phyloP scores from a whole-genome alignment of 78 protist species.

The Dictyostelium firmibasis region DNA sequence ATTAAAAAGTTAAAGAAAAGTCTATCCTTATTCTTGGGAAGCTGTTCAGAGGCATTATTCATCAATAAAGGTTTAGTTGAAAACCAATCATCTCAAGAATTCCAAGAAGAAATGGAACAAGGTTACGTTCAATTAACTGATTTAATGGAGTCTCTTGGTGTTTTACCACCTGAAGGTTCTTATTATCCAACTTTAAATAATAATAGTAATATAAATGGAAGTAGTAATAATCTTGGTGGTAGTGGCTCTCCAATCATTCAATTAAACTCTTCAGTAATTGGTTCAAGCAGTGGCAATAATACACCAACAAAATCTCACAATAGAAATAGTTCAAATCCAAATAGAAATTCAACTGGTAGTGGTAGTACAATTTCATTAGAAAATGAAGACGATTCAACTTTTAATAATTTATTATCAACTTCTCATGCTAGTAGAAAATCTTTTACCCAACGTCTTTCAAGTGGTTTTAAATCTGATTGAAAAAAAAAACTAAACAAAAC shows the following conservation, averaged over 20 bases:
- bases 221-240: neutral
- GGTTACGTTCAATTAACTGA: constrained; percentile 35
- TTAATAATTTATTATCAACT: neutral
- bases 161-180: constrained; percentile 52
- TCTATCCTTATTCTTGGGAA: neutral
- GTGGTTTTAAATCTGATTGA: constrained; percentile 16
- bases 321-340: neutral
- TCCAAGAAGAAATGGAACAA: constrained; percentile 74
- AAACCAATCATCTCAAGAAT: constrained; percentile 20
- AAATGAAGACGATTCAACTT: neutral
- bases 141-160: constrained; percentile 26
- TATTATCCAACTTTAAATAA: neutral
- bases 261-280: neutral
- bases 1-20: constrained; percentile 1
- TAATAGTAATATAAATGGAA: neutral
- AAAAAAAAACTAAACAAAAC: neutral
- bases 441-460: constrained; percentile 52
- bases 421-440: constrained; percentile 6
- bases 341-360: neutral
- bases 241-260: neutral
- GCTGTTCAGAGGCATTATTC: constrained; percentile 43
- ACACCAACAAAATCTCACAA: neutral
- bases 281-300: neutral
- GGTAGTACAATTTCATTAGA: neutral
- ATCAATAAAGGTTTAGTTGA: neutral